These are phyloP conservation scores for Colletotrichum sp. DNA, from an alignment of 2,329 filamentous ascomycete genomes.

Conservation along the genomic window DNA sequence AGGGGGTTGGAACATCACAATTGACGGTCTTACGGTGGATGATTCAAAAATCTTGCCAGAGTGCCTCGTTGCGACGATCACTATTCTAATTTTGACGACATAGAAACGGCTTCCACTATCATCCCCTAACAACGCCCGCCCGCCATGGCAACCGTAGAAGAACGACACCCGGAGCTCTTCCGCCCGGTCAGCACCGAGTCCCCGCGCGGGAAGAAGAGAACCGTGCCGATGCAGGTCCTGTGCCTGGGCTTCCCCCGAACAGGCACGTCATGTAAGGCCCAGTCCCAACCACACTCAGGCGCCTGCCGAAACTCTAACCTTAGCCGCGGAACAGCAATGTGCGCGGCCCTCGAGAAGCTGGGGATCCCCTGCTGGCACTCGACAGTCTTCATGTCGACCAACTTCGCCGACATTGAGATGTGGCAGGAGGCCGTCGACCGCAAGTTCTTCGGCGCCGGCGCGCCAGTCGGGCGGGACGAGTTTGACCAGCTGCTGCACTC, in stretches of 20 bases:
- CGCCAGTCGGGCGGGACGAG: constrained; percentile 17
- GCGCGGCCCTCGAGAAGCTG: constrained; percentile 21
- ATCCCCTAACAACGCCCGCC: background rate
- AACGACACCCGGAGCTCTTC: constrained; percentile 25
- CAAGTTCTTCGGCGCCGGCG: constrained; percentile 19
- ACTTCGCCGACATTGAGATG: constrained; percentile 26
- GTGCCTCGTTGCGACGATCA: background rate
- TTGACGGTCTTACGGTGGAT: too few species aligned
- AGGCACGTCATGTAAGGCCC: constrained; percentile 23
- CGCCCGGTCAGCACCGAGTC: constrained; percentile 22
- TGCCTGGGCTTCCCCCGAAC: constrained; percentile 26
- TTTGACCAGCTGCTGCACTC: constrained; percentile 25
- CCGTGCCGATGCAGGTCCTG: constrained; percentile 25
- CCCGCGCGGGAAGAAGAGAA: constrained; percentile 19
- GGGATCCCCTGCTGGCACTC: constrained; percentile 25
- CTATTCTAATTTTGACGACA: background rate
- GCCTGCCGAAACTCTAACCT: background rate
- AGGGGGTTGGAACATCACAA: background rate
- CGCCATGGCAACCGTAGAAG: constrained; percentile 23
- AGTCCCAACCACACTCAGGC: background rate
- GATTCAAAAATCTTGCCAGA: too few species aligned
- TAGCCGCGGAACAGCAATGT: constrained; percentile 9
- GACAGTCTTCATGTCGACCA: constrained; percentile 19
- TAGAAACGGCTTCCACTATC: too few species aligned
- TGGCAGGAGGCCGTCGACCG: constrained; percentile 26